These are phyloP conservation scores for Mucor indicus DNA, from an alignment of 371 early-diverging fungal species.

Conservation along the genomic window DNA sequence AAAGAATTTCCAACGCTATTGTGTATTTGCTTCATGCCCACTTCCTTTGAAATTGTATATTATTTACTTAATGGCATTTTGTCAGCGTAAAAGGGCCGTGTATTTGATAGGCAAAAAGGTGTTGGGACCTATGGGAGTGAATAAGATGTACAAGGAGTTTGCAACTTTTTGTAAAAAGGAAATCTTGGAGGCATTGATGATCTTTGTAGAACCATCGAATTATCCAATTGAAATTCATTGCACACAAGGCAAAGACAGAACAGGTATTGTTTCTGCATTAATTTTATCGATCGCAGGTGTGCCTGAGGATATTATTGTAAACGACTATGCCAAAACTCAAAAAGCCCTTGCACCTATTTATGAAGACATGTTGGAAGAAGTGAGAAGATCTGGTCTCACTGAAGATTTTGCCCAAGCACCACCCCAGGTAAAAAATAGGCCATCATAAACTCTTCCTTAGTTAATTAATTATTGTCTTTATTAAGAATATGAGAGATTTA, in stretches of 20 bases:
- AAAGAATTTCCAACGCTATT: slow-evolving; percentile 39
- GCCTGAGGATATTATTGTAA: slow-evolving; percentile 55
- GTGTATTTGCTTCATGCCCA: slow-evolving; percentile 34
- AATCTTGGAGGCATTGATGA: slow-evolving; percentile 46
- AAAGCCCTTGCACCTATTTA: slow-evolving; percentile 45
- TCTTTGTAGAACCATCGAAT: slow-evolving; percentile 52
- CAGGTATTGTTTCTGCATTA: slow-evolving; percentile 65
- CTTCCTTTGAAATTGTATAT: slow-evolving; percentile 34
- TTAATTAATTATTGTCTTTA: background rate
- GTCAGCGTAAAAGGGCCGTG: slow-evolving; percentile 43
- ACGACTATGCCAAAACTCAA: slow-evolving; percentile 64
- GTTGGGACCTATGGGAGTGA: slow-evolving; percentile 54
- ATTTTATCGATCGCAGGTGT: slow-evolving; percentile 59
- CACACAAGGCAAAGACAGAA: slow-evolving; percentile 79
- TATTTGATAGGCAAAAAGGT: slow-evolving; percentile 48
- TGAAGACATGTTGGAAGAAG: slow-evolving; percentile 46
- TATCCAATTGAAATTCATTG: slow-evolving; percentile 78
- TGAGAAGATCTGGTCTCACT: slow-evolving; percentile 50
- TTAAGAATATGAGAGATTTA: slow-evolving; percentile 33
- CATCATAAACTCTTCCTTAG: background rate
- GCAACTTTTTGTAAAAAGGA: slow-evolving; percentile 53
- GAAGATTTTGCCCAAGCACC: slow-evolving; percentile 58
- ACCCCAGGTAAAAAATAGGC: slow-evolving; percentile 41
- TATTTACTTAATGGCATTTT: slow-evolving; percentile 23
- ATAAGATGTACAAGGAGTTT: slow-evolving; percentile 59